Conservation (phyloP, 306 rosid species). For the Alnus rubra region DNA sequence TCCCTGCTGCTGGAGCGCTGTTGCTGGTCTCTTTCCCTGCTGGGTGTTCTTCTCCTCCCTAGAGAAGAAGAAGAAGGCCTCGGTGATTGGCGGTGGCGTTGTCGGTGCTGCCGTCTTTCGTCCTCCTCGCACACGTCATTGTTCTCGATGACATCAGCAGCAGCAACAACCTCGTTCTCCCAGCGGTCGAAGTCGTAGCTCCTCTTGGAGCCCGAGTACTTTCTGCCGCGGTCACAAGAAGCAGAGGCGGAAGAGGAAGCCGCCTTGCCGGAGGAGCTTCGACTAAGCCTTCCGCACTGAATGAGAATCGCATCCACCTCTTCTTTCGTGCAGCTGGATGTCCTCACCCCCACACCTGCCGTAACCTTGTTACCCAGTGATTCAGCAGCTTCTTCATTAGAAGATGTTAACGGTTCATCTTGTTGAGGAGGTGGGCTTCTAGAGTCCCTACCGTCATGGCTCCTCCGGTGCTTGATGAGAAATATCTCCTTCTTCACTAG, state of each 20-base stretch:
- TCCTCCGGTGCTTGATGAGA: constrained; percentile 74
- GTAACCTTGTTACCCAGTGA: constrained; percentile 19
- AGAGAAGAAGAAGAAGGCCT: constrained; percentile 53
- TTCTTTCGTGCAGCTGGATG: constrained; percentile 89
- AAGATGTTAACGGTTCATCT: background rate
- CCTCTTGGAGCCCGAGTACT: constrained; percentile 86
- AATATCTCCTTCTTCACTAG: constrained; percentile 72
- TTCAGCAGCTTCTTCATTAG: constrained; percentile 17
- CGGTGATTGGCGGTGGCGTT: constrained; percentile 50
- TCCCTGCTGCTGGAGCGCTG: constrained; percentile 78
- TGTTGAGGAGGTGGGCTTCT: constrained; percentile 28
- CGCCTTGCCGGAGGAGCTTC: constrained; percentile 84
- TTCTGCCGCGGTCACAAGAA: constrained; percentile 47
- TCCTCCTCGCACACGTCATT: constrained; percentile 46
- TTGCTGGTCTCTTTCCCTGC: constrained; percentile 79
- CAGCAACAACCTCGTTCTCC: constrained; percentile 40
- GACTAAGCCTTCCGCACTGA: constrained; percentile 90
- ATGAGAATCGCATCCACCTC: constrained; percentile 93
- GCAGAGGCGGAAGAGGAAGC: constrained; percentile 53
- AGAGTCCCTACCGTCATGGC: constrained; percentile 67
- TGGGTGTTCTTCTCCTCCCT: constrained; percentile 87
- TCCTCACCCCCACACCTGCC: constrained; percentile 52
- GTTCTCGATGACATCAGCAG: constrained; percentile 28
- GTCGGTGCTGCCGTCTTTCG: constrained; percentile 53
- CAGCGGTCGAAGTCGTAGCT: constrained; percentile 71